Percentiles rank a stretch among this genome's conserved stretches.
These are phyloP conservation scores for Suillus hirtellus DNA, from an alignment of 768 basidiomycete species.

Conservation along the genomic window DNA sequence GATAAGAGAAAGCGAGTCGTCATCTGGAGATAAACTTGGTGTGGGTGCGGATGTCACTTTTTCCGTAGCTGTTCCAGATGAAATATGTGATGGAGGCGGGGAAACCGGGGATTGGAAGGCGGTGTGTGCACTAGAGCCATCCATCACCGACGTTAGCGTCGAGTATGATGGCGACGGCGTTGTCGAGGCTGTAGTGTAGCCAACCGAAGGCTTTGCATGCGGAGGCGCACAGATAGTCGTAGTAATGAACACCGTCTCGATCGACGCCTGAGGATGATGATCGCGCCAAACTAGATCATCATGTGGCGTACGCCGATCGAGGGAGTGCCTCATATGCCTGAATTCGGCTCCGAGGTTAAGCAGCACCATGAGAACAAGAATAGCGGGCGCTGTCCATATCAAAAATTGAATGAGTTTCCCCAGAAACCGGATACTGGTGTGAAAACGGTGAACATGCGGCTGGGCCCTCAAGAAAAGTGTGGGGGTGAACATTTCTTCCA, in stretches of 20 bases:
- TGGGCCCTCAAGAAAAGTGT: slow-evolving; percentile 41
- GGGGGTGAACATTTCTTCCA: slow-evolving; percentile 61
- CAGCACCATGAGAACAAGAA: slow-evolving; percentile 22
- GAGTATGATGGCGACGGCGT: slow-evolving; percentile 8
- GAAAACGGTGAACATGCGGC: slow-evolving; percentile 9
- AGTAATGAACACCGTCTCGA: slow-evolving; percentile 33
- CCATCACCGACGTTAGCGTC: slow-evolving; percentile 15
- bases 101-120: neutral
- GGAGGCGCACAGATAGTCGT: slow-evolving; percentile 25
- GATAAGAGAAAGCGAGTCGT: slow-evolving; percentile 23
- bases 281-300: slow-evolving; percentile 12
- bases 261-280: slow-evolving; percentile 10
- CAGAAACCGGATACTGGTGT: slow-evolving; percentile 13
- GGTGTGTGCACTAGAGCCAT: slow-evolving; percentile 11
- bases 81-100: slow-evolving; percentile 8
- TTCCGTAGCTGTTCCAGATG: slow-evolving; percentile 16
- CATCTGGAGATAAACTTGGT: slow-evolving; percentile 14
- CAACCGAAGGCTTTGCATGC: slow-evolving; percentile 8
- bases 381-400: slow-evolving; percentile 20
- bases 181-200: slow-evolving; percentile 9
- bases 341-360: slow-evolving; percentile 30
- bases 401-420: slow-evolving; percentile 17
- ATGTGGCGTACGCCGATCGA: slow-evolving; percentile 22
- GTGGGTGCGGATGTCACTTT: slow-evolving; percentile 13
- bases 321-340: slow-evolving; percentile 24